Percentiles rank a stretch among this genome's conserved stretches.
Evolutionary conservation across 2,329 filamentous ascomycete genomes (phyloP).

Genomic region (Metarhizium sp.): DNA sequence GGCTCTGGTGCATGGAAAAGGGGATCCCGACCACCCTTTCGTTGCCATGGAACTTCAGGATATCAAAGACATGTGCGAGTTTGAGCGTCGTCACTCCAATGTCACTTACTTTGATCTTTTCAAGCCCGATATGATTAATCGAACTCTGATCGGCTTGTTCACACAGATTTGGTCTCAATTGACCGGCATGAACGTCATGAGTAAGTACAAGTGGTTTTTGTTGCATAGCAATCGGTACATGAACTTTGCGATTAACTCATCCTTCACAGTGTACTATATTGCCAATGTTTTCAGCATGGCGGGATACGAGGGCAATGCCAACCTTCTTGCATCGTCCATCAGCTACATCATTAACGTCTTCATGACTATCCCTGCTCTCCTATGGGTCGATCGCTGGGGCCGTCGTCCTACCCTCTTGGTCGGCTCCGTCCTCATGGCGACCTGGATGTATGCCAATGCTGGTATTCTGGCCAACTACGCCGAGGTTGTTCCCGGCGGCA

Average conservation of each 20-base stretch:
- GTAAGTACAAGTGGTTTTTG: conserved; percentile 25
- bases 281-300: conserved; percentile 30
- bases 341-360: conserved; percentile 67
- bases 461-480: conserved; percentile 41
- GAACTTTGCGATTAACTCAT: not conserved
- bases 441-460: conserved; percentile 47
- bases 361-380: conserved; percentile 67
- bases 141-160: conserved; percentile 40
- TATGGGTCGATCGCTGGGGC: conserved; percentile 69
- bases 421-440: conserved; percentile 57
- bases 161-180: conserved; percentile 49
- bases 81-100: conserved; percentile 60
- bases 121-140: conserved; percentile 52
- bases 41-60: conserved; percentile 61
- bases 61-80: conserved; percentile 64
- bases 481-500: conserved; percentile 27
- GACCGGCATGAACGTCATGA: conserved; percentile 48
- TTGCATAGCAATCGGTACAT: not conserved
- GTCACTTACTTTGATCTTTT: conserved; percentile 66
- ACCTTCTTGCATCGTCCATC: conserved; percentile 44
- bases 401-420: conserved; percentile 58
- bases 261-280: conserved; percentile 51
- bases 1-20: conserved; percentile 54
- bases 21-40: conserved; percentile 54
- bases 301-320: conserved; percentile 33